Evolutionary conservation across 2,329 filamentous ascomycete genomes (phyloP).

Genomic region (Epichloe festucae): DNA sequence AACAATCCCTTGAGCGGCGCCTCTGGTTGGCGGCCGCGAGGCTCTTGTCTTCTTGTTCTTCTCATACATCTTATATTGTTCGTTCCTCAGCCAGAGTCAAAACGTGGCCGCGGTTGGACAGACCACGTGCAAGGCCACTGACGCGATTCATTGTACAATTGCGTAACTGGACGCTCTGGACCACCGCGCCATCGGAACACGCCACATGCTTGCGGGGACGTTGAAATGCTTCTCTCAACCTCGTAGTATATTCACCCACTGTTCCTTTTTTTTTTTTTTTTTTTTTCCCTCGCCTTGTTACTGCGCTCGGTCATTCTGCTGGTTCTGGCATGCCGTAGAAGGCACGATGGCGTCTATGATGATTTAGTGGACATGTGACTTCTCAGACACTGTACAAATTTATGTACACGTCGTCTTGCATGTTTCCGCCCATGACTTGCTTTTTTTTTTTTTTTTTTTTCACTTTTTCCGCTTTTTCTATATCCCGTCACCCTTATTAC

Average conservation of each 20-base stretch:
- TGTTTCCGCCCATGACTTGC: not conserved
- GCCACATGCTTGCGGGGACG: not conserved
- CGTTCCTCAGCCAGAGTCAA: not conserved
- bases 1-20: not conserved
- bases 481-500: not conserved
- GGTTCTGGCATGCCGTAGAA: not conserved
- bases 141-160: not conserved
- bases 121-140: not conserved
- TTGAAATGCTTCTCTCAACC: not conserved
- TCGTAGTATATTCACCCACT: not conserved
- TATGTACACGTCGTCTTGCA: not conserved
- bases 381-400: not conserved
- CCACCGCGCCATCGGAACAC: not conserved
- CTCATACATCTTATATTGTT: not conserved
- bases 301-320: not conserved
- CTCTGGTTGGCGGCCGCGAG: not conserved
- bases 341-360: constrained; percentile 3
- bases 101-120: not conserved
- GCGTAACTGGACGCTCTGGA: not conserved
- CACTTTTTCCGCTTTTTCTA: not conserved
- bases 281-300: not conserved
- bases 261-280: not conserved
- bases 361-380: not conserved
- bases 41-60: not conserved
- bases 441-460: not conserved